A percentile compares a stretch with the other conserved stretches of the same genome.
Conservation (phyloP, 2,329 filamentous ascomycete genomes). For the Chaetomium sp. region DNA sequence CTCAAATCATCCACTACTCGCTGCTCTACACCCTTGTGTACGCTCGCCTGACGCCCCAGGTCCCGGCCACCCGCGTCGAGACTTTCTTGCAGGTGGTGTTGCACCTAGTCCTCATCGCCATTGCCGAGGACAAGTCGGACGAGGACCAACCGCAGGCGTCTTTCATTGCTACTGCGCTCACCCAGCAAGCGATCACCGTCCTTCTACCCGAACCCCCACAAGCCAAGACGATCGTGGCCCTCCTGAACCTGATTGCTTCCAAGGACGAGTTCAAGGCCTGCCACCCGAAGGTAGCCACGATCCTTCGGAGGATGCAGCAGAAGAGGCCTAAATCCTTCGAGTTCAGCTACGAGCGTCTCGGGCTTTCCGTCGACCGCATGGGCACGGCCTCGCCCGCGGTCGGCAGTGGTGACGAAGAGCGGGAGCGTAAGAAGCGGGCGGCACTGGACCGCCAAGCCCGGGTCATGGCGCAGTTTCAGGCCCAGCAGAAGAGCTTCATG, state of each 20-base stretch:
- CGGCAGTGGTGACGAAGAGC: slow-evolving; percentile 68
- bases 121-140: slow-evolving; percentile 74
- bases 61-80: slow-evolving; percentile 82
- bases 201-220: slow-evolving; percentile 59
- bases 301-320: slow-evolving; percentile 82
- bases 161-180: slow-evolving; percentile 73
- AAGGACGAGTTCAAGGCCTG: slow-evolving; percentile 80
- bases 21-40: slow-evolving; percentile 78
- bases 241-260: slow-evolving; percentile 62
- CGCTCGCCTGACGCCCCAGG: slow-evolving; percentile 67
- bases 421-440: slow-evolving; percentile 84
- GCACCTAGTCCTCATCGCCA: slow-evolving; percentile 82
- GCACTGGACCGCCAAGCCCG: slow-evolving; percentile 86
- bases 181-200: slow-evolving; percentile 62
- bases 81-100: slow-evolving; percentile 89
- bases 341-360: slow-evolving; percentile 63
- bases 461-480: slow-evolving; percentile 97
- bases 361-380: slow-evolving; percentile 74
- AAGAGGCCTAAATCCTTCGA: slow-evolving; percentile 76
- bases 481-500: slow-evolving; percentile 94
- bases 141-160: slow-evolving; percentile 61
- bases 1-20: slow-evolving; percentile 86
- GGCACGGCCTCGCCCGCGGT: slow-evolving; percentile 80
- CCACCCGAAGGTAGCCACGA: slow-evolving; percentile 79
- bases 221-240: slow-evolving; percentile 64